Evolutionary conservation across 225 moss, liverwort and hornwort genomes (phyloP), one percentile per base, ranked within the genome.

Genomic region (Rhytidiadelphus loreus): DNA sequence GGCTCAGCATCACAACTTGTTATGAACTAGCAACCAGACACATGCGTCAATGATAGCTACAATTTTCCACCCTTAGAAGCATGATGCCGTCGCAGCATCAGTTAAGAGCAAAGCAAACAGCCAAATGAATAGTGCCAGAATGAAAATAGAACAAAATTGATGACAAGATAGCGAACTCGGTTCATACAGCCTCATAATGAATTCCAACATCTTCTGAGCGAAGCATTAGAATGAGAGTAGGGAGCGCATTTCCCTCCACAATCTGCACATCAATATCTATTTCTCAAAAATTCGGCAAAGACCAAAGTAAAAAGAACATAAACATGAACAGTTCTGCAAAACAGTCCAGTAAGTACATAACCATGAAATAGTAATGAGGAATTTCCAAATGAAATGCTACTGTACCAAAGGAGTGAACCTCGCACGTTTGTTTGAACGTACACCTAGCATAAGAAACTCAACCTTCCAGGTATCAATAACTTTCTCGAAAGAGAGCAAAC

Each of bases 181-280:
- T 81, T 71, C 93, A 35, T 96, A 98, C 98, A 82, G 98, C 98
- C 91, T 98, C 98, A 53, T 98, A 98, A 90, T 98, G 98, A 69
- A 98, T 98, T 60, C 98, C 98, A 65, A 95, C 92, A 89, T 98
- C 98, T 71, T 98, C 97, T 77, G 97, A 97, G 53, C 98, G 98
- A 77, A 98, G 93, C 98, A 98, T 98, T 89, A 98, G 92, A 66
- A 98, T 97, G 35, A 98, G 90, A 72, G 98, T 98, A 82, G 97
- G 98, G 68, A 98, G 89, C 44, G 98, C 98, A 82, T 98, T 98
- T 86, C 97, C 95, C 91, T 98, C 98, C 88, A 98, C 98, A 92
- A 98, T 98, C 98, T 98, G 92, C 89, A 85, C 65, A 88, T 65
- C 92, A 73, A 78, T 11, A 70, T 29, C 37, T 28, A 32, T 48